A percentile compares a stretch with the other conserved stretches of the same genome.
These are phyloP conservation scores for Purpureocillium takamizusanense DNA, from an alignment of 2,329 filamentous ascomycete genomes.

Conservation along the genomic window DNA sequence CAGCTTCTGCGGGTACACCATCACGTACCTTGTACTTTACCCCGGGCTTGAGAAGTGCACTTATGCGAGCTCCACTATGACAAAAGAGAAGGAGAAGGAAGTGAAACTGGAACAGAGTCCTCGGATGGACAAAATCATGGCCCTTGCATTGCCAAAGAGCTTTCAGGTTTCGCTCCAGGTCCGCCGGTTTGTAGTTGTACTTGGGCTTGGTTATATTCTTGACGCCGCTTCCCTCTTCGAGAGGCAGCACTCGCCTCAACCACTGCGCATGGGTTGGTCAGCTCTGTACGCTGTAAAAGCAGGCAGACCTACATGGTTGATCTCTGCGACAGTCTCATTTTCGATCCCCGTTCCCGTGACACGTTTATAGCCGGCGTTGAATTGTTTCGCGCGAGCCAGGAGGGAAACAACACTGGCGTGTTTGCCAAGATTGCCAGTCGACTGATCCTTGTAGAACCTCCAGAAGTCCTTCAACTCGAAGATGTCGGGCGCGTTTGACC, in stretches of 20 bases:
- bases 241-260: background rate
- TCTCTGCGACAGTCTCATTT: background rate
- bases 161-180: background rate
- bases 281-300: background rate
- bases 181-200: background rate
- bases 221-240: background rate
- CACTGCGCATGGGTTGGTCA: background rate
- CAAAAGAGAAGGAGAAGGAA: too few relatives aligned
- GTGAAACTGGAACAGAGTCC: too few relatives aligned
- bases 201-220: background rate
- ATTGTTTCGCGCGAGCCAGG: background rate
- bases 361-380: background rate
- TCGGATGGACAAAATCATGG: too few relatives aligned
- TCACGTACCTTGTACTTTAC: too few relatives aligned
- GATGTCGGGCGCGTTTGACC: background rate
- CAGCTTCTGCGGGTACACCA: too few relatives aligned
- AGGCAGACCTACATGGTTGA: background rate
- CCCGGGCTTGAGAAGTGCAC: too few relatives aligned
- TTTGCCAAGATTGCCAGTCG: background rate
- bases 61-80: too few relatives aligned
- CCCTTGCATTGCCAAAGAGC: too few relatives aligned
- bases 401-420: background rate
- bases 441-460: slow-evolving; percentile 1
- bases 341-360: background rate
- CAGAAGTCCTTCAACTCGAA: background rate